A percentile compares a stretch with the other conserved stretches of the same genome.
phyloP scores from a whole-genome alignment of 2,329 filamentous ascomycete species.

The Beauveria varroae region DNA sequence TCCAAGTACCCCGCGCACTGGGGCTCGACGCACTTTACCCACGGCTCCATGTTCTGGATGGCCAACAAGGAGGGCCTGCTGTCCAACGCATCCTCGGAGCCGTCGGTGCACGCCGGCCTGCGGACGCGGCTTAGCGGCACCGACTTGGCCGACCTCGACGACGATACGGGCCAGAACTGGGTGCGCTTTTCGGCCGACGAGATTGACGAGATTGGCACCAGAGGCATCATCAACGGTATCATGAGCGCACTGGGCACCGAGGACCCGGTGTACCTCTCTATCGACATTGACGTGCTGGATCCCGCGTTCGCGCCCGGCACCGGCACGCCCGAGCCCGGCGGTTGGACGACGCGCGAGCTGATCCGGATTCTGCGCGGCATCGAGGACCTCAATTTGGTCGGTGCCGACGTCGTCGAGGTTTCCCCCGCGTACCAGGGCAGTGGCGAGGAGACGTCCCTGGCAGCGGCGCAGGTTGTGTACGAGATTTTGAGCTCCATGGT shows the following conservation, averaged over 20 bases:
- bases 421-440: slow-evolving; percentile 70
- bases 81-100: slow-evolving; percentile 51
- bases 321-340: slow-evolving; percentile 82
- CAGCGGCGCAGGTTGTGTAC: slow-evolving; percentile 71
- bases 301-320: slow-evolving; percentile 63
- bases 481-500: slow-evolving; percentile 73
- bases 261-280: slow-evolving; percentile 70
- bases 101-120: slow-evolving; percentile 73
- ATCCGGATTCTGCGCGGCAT: slow-evolving; percentile 76
- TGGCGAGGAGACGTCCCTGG: slow-evolving; percentile 69
- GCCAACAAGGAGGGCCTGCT: slow-evolving; percentile 75
- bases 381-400: slow-evolving; percentile 76
- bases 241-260: slow-evolving; percentile 65
- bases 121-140: slow-evolving; percentile 64
- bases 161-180: slow-evolving; percentile 67
- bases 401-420: slow-evolving; percentile 86
- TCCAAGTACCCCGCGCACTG: slow-evolving; percentile 72
- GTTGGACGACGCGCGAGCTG: slow-evolving; percentile 84
- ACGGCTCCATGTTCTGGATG: slow-evolving; percentile 89
- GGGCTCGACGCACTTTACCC: slow-evolving; percentile 60
- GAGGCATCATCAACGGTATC: slow-evolving; percentile 64
- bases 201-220: slow-evolving; percentile 72
- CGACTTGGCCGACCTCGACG: slow-evolving; percentile 58
- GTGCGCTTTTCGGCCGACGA: slow-evolving; percentile 70
- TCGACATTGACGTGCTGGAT: slow-evolving; percentile 81